Base-by-base conservation (phyloP, 2,329 filamentous ascomycete genomes). In the Lecanoromycetidae sp. region DNA sequence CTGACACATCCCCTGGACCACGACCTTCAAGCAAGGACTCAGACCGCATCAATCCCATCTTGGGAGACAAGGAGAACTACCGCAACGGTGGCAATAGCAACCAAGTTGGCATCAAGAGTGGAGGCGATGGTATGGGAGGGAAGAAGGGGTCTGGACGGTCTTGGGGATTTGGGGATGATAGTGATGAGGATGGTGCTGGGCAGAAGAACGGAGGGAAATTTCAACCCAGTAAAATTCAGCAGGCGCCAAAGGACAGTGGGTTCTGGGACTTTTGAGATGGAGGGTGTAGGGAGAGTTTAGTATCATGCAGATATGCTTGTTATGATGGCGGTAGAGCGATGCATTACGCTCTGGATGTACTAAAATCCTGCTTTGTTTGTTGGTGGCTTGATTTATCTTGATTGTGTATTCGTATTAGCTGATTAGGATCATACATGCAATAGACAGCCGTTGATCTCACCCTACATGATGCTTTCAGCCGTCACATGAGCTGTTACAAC, bases 131-230 rank as follows among this genome's bases (percentile, higher is more conserved):
- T 15, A 66, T 66, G 63, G 63, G 64, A 2, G 63, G 65, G 1
- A 57, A 59, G 34, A 65, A 63, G 52, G 61, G 56, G 32, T 47
- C 57, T 5, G 57, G 56, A 26, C 45, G 52, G 17, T 64, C 56
- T 49, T 74, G 68, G 67, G 62, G 58, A 1, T 58, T 71, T 53
- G 66, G 62, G 23, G 63, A 65, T 53, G 63, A 67, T 6, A 56
- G 54, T 25, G 57, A 56, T 34, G 58, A 53, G 27, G 54, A 54
- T 23, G 35, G 47, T 20, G 39, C 29, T 17, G 37, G 44, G 38
- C 50, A 48, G 23, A 52, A 26, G 23, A 44, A 49, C 34, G 50
- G 34, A 30, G 48, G 40, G 33, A 49, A 46, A 22, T 50, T 52
- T 15, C 37, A 13, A n/a, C 44, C 44, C n/a, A 44, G 44, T 30